Evolutionary conservation across 208 protist species (phyloP), one percentile per base, ranked within the genome.

Genomic region (Borovskyia barvae): DNA sequence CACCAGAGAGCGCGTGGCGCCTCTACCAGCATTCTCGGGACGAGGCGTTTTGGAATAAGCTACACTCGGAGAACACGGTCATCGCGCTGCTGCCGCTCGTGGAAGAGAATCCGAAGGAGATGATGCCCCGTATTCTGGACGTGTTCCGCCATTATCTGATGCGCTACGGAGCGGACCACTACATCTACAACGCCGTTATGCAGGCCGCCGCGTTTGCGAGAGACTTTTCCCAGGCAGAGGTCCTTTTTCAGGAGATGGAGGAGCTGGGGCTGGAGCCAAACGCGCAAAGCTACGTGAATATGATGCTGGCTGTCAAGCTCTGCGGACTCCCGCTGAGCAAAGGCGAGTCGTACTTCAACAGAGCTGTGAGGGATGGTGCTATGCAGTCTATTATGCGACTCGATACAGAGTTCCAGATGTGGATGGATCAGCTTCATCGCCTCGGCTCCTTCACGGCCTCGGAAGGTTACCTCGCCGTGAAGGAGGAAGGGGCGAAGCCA

Each of bases 101-200:
- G 35, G 87, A 96, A 66, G 58, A 83, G 51, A 79, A 81, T 0
- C 80, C 90, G 14, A 61, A 71, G 25, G 60, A 22, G 33, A 69
- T 90, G 50, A 92, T 96, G 80, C 55, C 51, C 50, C 73, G 55
- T 15, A 85, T 96, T 1, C 51, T 89, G 40, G 74, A 92, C 17
- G 75, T 96, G 22, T 90, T 89, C 64, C 69, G 79, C 14, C 83
- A 93, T 50, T 89, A 96, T 53, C 57, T 96, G n/a, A 87, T 81
- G 65, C 73, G 83, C 14, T 96, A 88, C 69, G 90, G 90, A 0
- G 85, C 82, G 1, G 90, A 96, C 46, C 90, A 96, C 59, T 91
- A 89, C 64, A 94, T 96, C 47, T 96, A 93, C 77, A 96, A 96
- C 54, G 86, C 83, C 4, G 87, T 96, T 5, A 96, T 96, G 87